Evolutionary conservation across 495 filamentous ascomycete genomes (phyloP).

Genomic region (Glarea lozoyensis): DNA sequence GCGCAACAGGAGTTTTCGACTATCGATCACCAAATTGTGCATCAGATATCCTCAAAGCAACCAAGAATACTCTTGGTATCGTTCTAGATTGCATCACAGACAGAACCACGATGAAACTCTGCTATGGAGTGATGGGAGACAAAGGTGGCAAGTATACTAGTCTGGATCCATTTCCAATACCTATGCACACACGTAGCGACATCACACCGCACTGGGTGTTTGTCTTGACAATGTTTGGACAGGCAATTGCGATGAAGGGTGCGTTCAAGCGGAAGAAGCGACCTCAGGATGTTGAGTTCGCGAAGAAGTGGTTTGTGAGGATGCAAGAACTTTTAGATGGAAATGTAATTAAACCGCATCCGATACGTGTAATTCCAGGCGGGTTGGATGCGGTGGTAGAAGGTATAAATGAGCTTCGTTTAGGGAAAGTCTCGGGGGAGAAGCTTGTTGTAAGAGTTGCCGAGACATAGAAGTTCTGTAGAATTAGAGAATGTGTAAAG

Average conservation of each 20-base stretch:
- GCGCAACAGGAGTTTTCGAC: slow-evolving; percentile 47
- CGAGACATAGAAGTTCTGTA: too few species aligned
- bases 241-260: slow-evolving; percentile 10
- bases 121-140: slow-evolving; percentile 31
- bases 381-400: background rate
- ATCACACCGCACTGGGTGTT: slow-evolving; percentile 22
- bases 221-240: slow-evolving; percentile 23
- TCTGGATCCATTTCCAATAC: slow-evolving; percentile 20
- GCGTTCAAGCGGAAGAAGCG: background rate
- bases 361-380: background rate
- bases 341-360: background rate
- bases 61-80: slow-evolving; percentile 22
- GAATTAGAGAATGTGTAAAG: too few species aligned
- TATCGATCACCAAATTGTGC: slow-evolving; percentile 31
- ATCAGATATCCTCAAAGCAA: slow-evolving; percentile 25
- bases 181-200: background rate
- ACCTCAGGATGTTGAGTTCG: background rate
- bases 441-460: too few species aligned
- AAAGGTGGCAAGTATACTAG: slow-evolving; percentile 37
- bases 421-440: background rate
- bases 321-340: background rate
- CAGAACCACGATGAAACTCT: slow-evolving; percentile 25
- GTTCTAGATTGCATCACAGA: slow-evolving; percentile 28
- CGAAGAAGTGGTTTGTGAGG: background rate
- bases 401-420: background rate